These are phyloP conservation scores for Skeletonema costatum DNA, from an alignment of 108 stramenopile genomes.

Conservation along the genomic window DNA sequence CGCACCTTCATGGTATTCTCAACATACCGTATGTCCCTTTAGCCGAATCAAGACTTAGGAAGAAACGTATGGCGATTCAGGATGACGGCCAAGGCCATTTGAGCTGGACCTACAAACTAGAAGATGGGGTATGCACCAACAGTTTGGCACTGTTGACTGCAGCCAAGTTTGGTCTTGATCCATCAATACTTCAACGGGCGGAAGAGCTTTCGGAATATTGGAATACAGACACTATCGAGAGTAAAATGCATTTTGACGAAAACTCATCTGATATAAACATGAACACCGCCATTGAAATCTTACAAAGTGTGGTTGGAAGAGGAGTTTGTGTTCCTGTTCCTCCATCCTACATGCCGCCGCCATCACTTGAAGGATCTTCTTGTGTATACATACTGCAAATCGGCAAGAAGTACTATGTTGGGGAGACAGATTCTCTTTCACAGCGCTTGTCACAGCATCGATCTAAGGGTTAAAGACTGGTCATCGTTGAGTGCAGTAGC, in stretches of 20 bases:
- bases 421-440: slow-evolving; percentile 80
- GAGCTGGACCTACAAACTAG: slow-evolving; percentile 83
- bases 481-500: slow-evolving; percentile 40
- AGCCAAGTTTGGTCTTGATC: slow-evolving; percentile 71
- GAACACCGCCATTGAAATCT: slow-evolving; percentile 9
- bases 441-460: slow-evolving; percentile 74
- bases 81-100: slow-evolving; percentile 35
- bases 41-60: slow-evolving; percentile 38
- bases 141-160: slow-evolving; percentile 89
- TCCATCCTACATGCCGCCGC: slow-evolving; percentile 59
- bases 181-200: slow-evolving; percentile 74
- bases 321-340: slow-evolving; percentile 44
- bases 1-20: slow-evolving; percentile 64
- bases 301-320: slow-evolving; percentile 33
- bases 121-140: slow-evolving; percentile 87
- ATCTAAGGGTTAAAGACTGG: slow-evolving; percentile 50
- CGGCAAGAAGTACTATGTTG: slow-evolving; percentile 75
- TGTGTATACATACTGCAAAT: slow-evolving; percentile 85
- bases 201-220: slow-evolving; percentile 54
- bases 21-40: slow-evolving; percentile 22
- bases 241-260: neutral
- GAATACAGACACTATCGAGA: slow-evolving; percentile 8
- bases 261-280: neutral
- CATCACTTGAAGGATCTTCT: slow-evolving; percentile 72
- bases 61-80: slow-evolving; percentile 42